Base-by-base conservation (phyloP, 2,329 filamentous ascomycete genomes). In the Sclerotinia glacialis region DNA sequence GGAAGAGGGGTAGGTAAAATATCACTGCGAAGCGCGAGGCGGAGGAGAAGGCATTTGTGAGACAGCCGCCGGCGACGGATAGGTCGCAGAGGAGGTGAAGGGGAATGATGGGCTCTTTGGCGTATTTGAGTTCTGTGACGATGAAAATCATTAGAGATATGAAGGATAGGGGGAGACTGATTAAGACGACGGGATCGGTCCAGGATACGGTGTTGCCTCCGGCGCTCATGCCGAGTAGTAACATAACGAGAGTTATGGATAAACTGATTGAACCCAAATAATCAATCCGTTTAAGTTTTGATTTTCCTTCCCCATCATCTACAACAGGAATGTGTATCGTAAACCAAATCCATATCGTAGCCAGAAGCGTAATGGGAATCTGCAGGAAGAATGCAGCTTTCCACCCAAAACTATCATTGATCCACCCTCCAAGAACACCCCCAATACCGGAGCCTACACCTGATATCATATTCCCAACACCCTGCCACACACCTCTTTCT, bases 1-100 rank as follows among this genome's bases (percentile, higher is more conserved):
- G 91, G 77, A 89, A 92, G 6, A 94, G 79, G 1, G 90, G 89
- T 21, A 91, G 79, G 78, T 90, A 91, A 79, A 92, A 94, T 5
- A 90, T 70, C 1, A 83, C 78, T 0, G 85, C 83, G 56, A 80
- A 78, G 65, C 81, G 78, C 16, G 84, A 86, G 1, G 82, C 85
- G 68, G 88, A 84, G 63, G 83, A 83, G 75, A 91, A 92, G 78
- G 91, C 90, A 76, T 92, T 91, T 74, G 85, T 86, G 1, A 86
- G 77, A 71, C 88, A 92, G 74, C 85, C 86, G 3, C 89, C 85
- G 61, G 91, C 82, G 42, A 93, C 80, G 11, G 83, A 83, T 8
- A 82, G 81, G 73, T 89, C 83, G 71, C 91, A 85, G 68, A 93
- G 87, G 71, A 87, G 77, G 18, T 78, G 78, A 23, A 87, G 80